Percentiles rank a stretch among this genome's conserved stretches.
These are phyloP conservation scores for Beauveria sp. DNA, from an alignment of 2,329 filamentous ascomycete genomes.

Conservation along the genomic window DNA sequence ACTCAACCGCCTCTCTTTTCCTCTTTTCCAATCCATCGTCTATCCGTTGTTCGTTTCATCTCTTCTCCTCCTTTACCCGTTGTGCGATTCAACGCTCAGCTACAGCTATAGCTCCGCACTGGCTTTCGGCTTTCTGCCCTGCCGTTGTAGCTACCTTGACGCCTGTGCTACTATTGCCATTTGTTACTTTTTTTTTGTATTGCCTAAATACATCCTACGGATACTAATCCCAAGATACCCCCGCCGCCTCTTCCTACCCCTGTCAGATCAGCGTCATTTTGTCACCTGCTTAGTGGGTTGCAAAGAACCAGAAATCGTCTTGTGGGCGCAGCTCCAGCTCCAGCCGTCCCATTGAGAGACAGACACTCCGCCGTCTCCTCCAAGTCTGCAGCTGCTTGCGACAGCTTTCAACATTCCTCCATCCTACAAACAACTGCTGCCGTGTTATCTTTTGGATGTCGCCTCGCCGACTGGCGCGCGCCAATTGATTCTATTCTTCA, in stretches of 20 bases:
- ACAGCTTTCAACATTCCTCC: neutral
- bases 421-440: neutral
- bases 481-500: constrained; percentile 2
- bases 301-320: neutral
- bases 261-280: constrained; percentile 8
- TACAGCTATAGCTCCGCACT: neutral
- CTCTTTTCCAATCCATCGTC: neutral
- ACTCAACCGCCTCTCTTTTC: too few relatives aligned
- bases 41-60: neutral
- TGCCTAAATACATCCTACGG: neutral
- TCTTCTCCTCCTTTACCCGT: neutral
- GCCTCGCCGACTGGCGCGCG: constrained; percentile 9
- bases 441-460: neutral
- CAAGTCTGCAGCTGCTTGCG: neutral
- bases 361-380: neutral
- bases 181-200: constrained; percentile 4
- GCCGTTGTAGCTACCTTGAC: neutral
- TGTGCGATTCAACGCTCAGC: neutral
- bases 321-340: neutral
- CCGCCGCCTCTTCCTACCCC: constrained; percentile 4
- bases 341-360: constrained; percentile 6
- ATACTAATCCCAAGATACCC: constrained; percentile 2
- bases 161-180: constrained; percentile 7
- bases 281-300: neutral
- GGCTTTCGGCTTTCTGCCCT: neutral